Evolutionary conservation across 805 yeast species (phyloP), one percentile per base, ranked within the genome.

Genomic region (Ogataea nonfermentans): DNA sequence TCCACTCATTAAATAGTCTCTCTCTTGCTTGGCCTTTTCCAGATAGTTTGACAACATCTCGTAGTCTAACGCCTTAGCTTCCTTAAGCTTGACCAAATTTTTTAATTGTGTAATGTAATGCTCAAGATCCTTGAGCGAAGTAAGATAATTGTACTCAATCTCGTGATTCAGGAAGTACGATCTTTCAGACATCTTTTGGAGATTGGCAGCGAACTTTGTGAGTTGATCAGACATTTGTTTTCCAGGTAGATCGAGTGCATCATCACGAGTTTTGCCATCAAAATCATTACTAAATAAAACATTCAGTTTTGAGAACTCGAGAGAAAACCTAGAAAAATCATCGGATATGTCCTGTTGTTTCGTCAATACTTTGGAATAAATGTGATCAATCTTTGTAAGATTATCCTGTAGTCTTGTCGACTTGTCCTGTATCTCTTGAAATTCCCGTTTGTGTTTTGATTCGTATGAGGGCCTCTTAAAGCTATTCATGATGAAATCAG

Each of bases 401-500:
- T 89, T 90, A 48, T 87, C 95, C 55, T 88, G 93, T 40, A 91
- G 66, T 59, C 87, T 86, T 51, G 84, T 86, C 14, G 90, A 76
- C 48, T 84, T 78, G 52, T 88, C 95, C 49, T 78, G 79, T 29
- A 91, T 88, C 49, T 84, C 93, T 35, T 81, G 71, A 51, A 91
- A 87, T 55, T 87, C 96, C 31, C 83, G 78, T 46, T 76, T 78
- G 50, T 75, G 75, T 34, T 45, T 51, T 17, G 67, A 61, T 52
- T 81, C 86, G 35, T 70, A 64, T 33, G 74, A 68, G 4, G 83
- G 81, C 34, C 86, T 81, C 40, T 91, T 83, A 56, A 91, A 87
- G n/a, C 95, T 95, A 57, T 91, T 91, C 83, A 91, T 84, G 29
- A 93, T 79, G 3, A 85, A 82, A 56, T 91, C 99, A 0, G 95